Conservation (phyloP, 2,329 filamentous ascomycete genomes). For the Sporothrix brunneoviolacea region DNA sequence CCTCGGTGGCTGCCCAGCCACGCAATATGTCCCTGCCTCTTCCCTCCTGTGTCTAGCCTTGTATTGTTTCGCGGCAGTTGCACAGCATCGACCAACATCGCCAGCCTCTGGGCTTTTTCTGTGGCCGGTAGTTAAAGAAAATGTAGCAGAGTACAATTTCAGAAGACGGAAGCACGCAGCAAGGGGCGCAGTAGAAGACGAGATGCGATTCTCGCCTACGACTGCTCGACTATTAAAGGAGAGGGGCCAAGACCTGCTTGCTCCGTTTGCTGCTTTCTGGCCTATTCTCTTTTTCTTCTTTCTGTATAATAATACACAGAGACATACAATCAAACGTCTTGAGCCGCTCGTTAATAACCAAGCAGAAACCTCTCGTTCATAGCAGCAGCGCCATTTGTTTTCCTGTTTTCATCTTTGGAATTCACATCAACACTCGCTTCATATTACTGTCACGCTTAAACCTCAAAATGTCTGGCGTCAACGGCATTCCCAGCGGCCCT, state of each 20-base stretch:
- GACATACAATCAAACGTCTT: no score
- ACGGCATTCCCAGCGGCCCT: not conserved
- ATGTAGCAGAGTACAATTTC: no score
- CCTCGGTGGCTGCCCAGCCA: not conserved
- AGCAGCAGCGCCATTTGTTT: no score
- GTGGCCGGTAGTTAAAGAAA: no score
- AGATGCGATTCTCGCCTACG: not conserved
- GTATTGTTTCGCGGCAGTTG: slow-evolving; percentile 5
- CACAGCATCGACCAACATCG: not conserved
- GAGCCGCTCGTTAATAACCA: no score
- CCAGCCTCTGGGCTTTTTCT: not conserved
- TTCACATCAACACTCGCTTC: not conserved
- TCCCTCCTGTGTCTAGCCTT: slow-evolving; percentile 9
- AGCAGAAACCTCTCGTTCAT: no score
- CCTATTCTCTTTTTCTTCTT: not conserved
- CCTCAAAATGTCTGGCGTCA: not conserved
- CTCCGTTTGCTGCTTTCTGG: not conserved
- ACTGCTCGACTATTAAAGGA: not conserved
- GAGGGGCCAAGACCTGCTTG: not conserved
- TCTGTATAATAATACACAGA: not conserved
- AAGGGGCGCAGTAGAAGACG: not conserved
- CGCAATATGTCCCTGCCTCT: not conserved
- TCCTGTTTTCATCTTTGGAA: not conserved
- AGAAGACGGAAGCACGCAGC: no score
- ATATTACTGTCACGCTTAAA: not conserved